Percentiles rank a stretch among this genome's conserved stretches.
phyloP scores from a whole-genome alignment of 2,329 filamentous ascomycete genomes.

The Monilinia vaccinii-corymbosi region DNA sequence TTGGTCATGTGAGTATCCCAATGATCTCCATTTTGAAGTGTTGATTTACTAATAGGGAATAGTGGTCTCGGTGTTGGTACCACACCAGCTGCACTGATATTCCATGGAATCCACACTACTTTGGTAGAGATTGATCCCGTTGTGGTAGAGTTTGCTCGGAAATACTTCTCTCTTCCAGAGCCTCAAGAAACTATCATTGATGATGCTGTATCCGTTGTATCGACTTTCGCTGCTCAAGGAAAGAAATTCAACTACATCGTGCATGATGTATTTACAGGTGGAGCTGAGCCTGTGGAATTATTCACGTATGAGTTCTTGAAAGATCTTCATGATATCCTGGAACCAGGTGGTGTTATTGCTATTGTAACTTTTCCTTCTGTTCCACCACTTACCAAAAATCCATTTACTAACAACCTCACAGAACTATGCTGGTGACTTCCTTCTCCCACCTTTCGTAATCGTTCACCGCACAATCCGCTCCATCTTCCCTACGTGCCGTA shows the following conservation, averaged over 20 bases:
- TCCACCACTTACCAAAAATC: neutral
- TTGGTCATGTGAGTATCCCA: constrained; percentile 64
- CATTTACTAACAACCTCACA: constrained; percentile 29
- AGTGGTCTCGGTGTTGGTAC: constrained; percentile 90
- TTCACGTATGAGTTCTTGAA: constrained; percentile 81
- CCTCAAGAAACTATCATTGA: constrained; percentile 74
- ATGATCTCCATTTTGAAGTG: neutral
- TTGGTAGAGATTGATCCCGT: constrained; percentile 91
- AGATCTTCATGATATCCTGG: constrained; percentile 61
- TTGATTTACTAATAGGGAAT: constrained; percentile 1
- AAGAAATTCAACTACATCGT: constrained; percentile 80
- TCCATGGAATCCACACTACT: constrained; percentile 84
- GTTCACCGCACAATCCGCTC: constrained; percentile 73
- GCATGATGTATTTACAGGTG: constrained; percentile 96
- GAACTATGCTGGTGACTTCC: constrained; percentile 92
- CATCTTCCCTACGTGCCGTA: constrained; percentile 81
- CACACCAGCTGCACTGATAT: constrained; percentile 74
- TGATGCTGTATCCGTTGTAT: constrained; percentile 68
- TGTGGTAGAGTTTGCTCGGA: constrained; percentile 71
- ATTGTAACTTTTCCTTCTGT: constrained; percentile 50
- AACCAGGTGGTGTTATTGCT: constrained; percentile 71
- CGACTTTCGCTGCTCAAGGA: constrained; percentile 33
- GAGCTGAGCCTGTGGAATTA: constrained; percentile 78
- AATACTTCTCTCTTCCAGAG: constrained; percentile 71
- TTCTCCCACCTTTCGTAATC: constrained; percentile 64